phyloP scores from a whole-genome alignment of 192 early-diverging fungal species.

The Spizellomyces punctatus region DNA sequence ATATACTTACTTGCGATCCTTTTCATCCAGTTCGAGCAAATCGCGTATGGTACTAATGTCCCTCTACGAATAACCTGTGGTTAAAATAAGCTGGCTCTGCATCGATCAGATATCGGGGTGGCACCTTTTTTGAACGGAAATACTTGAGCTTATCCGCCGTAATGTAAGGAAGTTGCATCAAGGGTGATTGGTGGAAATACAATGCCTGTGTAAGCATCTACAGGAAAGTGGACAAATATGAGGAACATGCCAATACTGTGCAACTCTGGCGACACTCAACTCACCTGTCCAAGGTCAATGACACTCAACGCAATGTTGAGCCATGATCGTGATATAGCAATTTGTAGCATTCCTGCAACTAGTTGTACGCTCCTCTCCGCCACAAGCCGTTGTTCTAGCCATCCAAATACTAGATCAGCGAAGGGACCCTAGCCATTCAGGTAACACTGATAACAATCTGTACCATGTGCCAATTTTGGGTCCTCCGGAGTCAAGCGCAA shows the following conservation, averaged over 20 bases:
- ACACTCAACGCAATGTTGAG: conserved; percentile 64
- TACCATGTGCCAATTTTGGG: conserved; percentile 41
- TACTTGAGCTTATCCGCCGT: conserved; percentile 67
- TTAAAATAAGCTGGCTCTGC: conserved; percentile 15
- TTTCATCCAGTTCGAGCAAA: conserved; percentile 66
- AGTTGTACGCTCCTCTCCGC: conserved; percentile 74
- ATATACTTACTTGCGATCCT: conserved; percentile 19
- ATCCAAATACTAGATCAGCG: no score
- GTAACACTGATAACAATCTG: no score
- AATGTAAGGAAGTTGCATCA: conserved; percentile 86
- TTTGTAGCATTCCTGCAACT: conserved; percentile 85
- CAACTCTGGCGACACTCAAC: not conserved
- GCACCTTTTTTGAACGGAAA: conserved; percentile 60
- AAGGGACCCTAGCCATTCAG: no score
- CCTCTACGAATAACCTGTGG: conserved; percentile 12
- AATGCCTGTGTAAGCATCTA: conserved; percentile 85
- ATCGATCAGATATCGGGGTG: not conserved
- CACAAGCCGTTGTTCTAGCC: conserved; percentile 59
- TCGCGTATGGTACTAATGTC: conserved; percentile 66
- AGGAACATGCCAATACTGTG: not conserved
- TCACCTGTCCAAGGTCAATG: conserved; percentile 83
- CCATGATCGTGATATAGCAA: conserved; percentile 87
- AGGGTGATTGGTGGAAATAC: conserved; percentile 72
- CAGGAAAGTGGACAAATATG: not conserved
- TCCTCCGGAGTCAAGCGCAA: conserved; percentile 69